These are phyloP conservation scores for Blepharisma undulans DNA, from an alignment of 169 alveolate species.

Conservation along the genomic window DNA sequence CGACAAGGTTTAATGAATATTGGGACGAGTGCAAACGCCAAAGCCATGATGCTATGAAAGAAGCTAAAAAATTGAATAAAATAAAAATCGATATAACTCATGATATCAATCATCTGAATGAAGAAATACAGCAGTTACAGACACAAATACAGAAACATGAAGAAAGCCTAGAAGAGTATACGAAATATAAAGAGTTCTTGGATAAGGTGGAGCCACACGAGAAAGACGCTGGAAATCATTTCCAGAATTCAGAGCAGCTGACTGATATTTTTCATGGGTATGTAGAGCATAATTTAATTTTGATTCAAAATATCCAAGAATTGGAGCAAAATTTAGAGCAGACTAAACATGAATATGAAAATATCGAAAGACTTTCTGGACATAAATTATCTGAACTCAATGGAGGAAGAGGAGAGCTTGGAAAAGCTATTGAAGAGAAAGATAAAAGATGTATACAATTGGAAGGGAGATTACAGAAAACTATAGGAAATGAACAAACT, in stretches of 20 bases:
- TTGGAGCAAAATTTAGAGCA: conserved; percentile 69
- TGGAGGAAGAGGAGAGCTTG: conserved; percentile 44
- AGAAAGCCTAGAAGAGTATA: conserved; percentile 65
- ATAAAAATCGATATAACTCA: conserved; percentile 52
- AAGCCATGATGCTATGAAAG: conserved; percentile 65
- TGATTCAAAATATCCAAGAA: conserved; percentile 70
- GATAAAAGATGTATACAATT: neutral
- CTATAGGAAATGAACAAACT: conserved; percentile 25
- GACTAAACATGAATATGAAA: conserved; percentile 51
- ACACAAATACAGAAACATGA: conserved; percentile 60
- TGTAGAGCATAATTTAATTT: conserved; percentile 71
- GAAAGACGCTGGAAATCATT: conserved; percentile 40
- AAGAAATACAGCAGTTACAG: conserved; percentile 50
- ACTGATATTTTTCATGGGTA: conserved; percentile 64
- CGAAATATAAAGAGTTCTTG: conserved; percentile 67
- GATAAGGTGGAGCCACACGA: conserved; percentile 43
- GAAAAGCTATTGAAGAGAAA: conserved; percentile 47
- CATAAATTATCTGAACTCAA: conserved; percentile 45
- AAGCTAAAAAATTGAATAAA: conserved; percentile 61
- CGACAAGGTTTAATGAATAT: conserved; percentile 66
- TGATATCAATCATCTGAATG: conserved; percentile 57
- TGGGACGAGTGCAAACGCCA: conserved; percentile 67
- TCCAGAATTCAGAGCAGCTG: conserved; percentile 60
- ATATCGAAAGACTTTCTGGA: conserved; percentile 43
- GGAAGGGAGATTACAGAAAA: conserved; percentile 12